phyloP scores from a whole-genome alignment of 352 stramenopile genomes.

The Phytophthora pluvialis region DNA sequence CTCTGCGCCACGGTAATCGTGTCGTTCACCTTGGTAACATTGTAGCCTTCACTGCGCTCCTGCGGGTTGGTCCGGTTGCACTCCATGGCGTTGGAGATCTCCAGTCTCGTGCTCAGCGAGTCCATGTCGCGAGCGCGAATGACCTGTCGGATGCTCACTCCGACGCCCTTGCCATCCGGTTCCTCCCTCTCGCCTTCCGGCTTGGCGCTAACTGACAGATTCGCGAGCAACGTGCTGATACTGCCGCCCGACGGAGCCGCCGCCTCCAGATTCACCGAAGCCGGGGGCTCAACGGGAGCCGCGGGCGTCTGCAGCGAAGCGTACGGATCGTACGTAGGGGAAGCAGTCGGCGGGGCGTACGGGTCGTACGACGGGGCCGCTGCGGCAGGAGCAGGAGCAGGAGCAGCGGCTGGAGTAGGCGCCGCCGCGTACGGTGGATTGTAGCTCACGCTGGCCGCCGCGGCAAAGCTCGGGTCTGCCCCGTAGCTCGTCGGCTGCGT shows the following conservation, averaged over 20 bases:
- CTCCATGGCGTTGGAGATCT: slow-evolving; percentile 77
- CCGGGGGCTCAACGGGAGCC: slow-evolving; percentile 44
- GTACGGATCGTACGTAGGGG: slow-evolving; percentile 41
- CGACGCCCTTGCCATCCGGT: slow-evolving; percentile 64
- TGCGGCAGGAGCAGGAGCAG: slow-evolving; percentile 1
- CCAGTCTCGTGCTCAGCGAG: slow-evolving; percentile 67
- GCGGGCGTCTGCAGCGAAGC: slow-evolving; percentile 35
- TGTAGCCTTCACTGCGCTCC: slow-evolving; percentile 71
- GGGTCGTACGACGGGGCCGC: slow-evolving; percentile 29
- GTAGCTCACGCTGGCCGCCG: slow-evolving; percentile 38
- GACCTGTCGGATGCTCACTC: slow-evolving; percentile 65
- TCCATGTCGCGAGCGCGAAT: slow-evolving; percentile 74
- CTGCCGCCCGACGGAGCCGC: slow-evolving; percentile 41
- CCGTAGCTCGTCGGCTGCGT: slow-evolving; percentile 20
- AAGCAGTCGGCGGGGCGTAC: slow-evolving; percentile 35
- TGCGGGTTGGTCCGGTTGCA: slow-evolving; percentile 60
- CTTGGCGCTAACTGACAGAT: slow-evolving; percentile 58
- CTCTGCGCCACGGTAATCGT: slow-evolving; percentile 75
- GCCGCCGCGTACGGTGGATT: slow-evolving; percentile 31
- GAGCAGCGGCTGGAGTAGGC: slow-evolving; percentile 20
- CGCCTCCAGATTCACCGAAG: slow-evolving; percentile 55
- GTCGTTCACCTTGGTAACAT: slow-evolving; percentile 77
- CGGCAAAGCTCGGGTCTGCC: slow-evolving; percentile 29
- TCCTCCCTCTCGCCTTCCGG: slow-evolving; percentile 60
- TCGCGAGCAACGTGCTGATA: slow-evolving; percentile 69